Conservation (phyloP, 176 grass and related monocot genomes). For the Carex parvula region DNA sequence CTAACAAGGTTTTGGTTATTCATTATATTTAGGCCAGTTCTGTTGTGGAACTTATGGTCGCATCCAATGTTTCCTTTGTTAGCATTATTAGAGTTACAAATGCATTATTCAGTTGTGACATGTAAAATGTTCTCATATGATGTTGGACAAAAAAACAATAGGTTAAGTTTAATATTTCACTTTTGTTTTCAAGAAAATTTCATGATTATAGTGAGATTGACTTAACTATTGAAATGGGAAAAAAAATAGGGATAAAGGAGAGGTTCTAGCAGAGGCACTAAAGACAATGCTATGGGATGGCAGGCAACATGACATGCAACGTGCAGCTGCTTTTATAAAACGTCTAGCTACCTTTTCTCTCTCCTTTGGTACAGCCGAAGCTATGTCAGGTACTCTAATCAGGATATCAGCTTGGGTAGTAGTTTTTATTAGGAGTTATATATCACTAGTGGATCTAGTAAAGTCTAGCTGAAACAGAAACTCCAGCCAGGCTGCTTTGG, state of each 20-base stretch:
- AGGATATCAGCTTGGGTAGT: neutral
- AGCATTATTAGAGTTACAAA: neutral
- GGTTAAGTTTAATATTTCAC: neutral
- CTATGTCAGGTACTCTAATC: constrained; percentile 55
- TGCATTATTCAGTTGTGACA: neutral
- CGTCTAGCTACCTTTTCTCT: constrained; percentile 78
- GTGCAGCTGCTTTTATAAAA: constrained; percentile 92
- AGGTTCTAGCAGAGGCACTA: constrained; percentile 85
- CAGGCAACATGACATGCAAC: constrained; percentile 82
- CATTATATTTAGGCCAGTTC: neutral
- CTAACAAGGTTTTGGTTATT: neutral
- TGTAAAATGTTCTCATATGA: neutral
- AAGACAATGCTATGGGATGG: constrained; percentile 93
- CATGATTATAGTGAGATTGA: constrained; percentile 3
- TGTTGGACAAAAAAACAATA: neutral
- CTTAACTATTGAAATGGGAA: neutral
- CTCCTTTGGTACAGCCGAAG: constrained; percentile 81
- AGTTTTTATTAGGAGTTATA: neutral
- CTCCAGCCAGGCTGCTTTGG: neutral
- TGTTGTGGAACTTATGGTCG: neutral
- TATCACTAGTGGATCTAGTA: neutral
- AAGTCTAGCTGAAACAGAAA: neutral
- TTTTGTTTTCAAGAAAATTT: neutral
- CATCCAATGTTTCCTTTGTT: neutral
- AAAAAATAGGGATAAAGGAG: constrained; percentile 57